These are phyloP conservation scores for Fusarium pseudoanthophilum DNA, from an alignment of 2,329 filamentous ascomycete species.

Conservation along the genomic window DNA sequence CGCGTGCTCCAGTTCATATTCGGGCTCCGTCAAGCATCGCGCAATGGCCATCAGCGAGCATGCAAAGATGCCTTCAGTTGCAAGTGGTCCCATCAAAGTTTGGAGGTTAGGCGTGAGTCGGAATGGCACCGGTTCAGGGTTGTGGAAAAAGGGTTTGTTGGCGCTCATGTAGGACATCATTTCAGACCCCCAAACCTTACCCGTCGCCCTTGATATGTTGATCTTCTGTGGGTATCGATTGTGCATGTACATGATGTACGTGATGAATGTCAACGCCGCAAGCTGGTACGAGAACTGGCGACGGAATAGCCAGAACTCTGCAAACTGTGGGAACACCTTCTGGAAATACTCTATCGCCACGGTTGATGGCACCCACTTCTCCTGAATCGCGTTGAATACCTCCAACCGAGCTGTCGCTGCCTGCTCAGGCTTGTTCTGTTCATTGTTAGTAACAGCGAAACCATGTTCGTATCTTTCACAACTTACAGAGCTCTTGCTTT, in stretches of 20 bases:
- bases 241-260: conserved; percentile 97
- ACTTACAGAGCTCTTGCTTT: conserved; percentile 71
- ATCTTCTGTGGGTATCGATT: conserved; percentile 96
- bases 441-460: conserved; percentile 16
- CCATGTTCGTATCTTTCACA: not conserved
- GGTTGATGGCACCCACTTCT: conserved; percentile 88
- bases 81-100: conserved; percentile 93
- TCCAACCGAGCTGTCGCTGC: conserved; percentile 81
- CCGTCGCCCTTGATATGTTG: conserved; percentile 85
- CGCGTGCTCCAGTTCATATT: conserved; percentile 92
- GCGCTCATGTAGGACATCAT: conserved; percentile 89
- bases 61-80: conserved; percentile 96
- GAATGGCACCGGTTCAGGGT: conserved; percentile 96
- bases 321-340: conserved; percentile 84
- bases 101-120: conserved; percentile 96
- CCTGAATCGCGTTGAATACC: conserved; percentile 93
- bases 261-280: conserved; percentile 96
- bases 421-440: conserved; percentile 75
- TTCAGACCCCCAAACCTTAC: conserved; percentile 96
- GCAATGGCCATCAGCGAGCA: conserved; percentile 96
- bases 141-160: conserved; percentile 89
- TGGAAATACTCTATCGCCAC: conserved; percentile 92
- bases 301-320: conserved; percentile 98
- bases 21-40: conserved; percentile 88
- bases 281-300: conserved; percentile 97